These are phyloP conservation scores for Microcos paniculata DNA, from an alignment of 345 rosid species.

Conservation along the genomic window DNA sequence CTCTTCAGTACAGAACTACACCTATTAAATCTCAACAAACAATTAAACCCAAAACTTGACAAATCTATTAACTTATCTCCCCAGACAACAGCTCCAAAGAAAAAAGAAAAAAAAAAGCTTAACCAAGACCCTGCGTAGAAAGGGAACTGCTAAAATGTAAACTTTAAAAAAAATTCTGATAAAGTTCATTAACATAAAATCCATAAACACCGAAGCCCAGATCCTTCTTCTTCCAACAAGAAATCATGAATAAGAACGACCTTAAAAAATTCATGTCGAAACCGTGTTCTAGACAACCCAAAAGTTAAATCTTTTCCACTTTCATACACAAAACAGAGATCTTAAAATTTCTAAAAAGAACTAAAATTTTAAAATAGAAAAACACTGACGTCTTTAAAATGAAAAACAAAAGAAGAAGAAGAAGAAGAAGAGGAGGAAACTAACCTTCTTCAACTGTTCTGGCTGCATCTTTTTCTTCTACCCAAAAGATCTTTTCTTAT, in stretches of 20 bases:
- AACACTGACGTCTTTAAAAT: background rate
- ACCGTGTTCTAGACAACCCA: background rate
- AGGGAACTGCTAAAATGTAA: background rate
- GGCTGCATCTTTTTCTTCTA: too few relatives aligned
- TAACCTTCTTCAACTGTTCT: conserved; percentile 4
- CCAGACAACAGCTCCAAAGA: too few relatives aligned
- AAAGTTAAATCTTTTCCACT: background rate
- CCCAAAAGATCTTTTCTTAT: background rate
- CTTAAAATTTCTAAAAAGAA: background rate
- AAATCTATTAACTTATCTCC: too few relatives aligned
- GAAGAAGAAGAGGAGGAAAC: background rate
- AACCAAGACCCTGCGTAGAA: background rate
- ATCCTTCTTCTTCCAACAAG: too few relatives aligned
- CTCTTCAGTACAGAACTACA: too few relatives aligned
- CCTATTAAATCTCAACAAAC: too few relatives aligned
- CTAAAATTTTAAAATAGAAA: background rate
- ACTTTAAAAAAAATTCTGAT: too few relatives aligned
- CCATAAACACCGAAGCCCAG: too few relatives aligned
- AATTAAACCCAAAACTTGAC: too few relatives aligned
- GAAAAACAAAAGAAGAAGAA: too few relatives aligned
- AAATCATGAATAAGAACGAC: too few relatives aligned
- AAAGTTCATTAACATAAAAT: background rate
- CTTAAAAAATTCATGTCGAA: background rate
- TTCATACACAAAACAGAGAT: conserved; percentile 1
- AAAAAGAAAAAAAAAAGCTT: too few relatives aligned